phyloP scores from a whole-genome alignment of 805 yeast species.

The Komagataella pseudopastoris region DNA sequence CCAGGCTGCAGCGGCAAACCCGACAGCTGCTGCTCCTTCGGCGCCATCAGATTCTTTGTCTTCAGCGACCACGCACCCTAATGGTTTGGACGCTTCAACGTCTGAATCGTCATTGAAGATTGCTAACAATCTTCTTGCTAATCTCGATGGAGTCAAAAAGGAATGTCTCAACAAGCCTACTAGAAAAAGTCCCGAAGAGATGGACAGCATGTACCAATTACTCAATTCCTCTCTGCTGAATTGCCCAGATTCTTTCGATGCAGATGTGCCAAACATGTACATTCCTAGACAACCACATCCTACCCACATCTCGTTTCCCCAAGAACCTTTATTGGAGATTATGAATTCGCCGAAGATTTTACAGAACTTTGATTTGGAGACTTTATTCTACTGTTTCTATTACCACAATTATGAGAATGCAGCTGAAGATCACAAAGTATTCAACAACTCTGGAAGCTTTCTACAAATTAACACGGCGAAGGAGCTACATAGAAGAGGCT shows the following conservation, averaged over 20 bases:
- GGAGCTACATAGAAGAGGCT: conserved; percentile 67
- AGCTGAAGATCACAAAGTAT: not conserved
- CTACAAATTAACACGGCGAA: conserved; percentile 68
- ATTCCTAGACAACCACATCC: conserved; percentile 73
- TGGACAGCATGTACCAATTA: conserved; percentile 33
- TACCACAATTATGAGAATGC: conserved; percentile 32
- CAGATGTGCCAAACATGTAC: conserved; percentile 67
- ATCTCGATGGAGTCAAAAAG: conserved; percentile 19
- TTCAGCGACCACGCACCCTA: not conserved
- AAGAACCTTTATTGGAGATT: conserved; percentile 61
- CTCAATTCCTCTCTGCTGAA: conserved; percentile 71
- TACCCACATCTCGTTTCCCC: conserved; percentile 82
- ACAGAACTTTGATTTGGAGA: conserved; percentile 69
- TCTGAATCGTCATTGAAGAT: not conserved
- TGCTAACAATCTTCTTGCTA: conserved; percentile 9
- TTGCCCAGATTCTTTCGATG: conserved; percentile 89
- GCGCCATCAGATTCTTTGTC: conserved; percentile 5
- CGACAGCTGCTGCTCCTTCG: conserved; percentile 7
- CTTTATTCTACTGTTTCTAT: conserved; percentile 85
- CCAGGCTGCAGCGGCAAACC: conserved; percentile 7
- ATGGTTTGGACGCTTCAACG: not conserved
- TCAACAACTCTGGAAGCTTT: conserved; percentile 32
- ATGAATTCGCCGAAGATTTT: conserved; percentile 46
- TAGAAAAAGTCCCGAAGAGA: conserved; percentile 32
- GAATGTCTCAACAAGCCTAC: conserved; percentile 18